A percentile compares a stretch with the other conserved stretches of the same genome.
These are phyloP conservation scores for Podospora sp. DNA, from an alignment of 495 filamentous ascomycete species.

Conservation along the genomic window DNA sequence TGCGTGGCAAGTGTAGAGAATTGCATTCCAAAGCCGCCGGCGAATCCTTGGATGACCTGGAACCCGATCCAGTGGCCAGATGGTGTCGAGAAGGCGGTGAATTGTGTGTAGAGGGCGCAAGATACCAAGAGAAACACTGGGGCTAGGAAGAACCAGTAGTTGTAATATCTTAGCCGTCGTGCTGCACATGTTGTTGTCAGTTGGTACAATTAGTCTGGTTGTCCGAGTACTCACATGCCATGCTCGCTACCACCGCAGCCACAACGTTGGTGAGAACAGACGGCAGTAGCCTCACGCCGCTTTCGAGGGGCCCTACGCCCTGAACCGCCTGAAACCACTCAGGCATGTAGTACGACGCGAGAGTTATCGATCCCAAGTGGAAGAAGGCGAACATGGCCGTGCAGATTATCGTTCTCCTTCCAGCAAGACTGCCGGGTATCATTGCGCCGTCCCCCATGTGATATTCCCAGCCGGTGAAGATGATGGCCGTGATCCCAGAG, in stretches of 20 bases:
- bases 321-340: constrained; percentile 66
- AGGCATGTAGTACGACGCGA: constrained; percentile 56
- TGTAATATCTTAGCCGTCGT: constrained; percentile 22
- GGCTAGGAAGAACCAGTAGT: constrained; percentile 25
- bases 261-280: constrained; percentile 39
- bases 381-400: constrained; percentile 24
- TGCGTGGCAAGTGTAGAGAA: constrained; percentile 30
- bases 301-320: constrained; percentile 45
- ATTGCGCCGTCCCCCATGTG: constrained; percentile 66
- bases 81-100: constrained; percentile 37
- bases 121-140: constrained; percentile 20
- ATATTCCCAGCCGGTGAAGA: constrained; percentile 60
- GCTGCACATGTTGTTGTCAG: constrained; percentile 9
- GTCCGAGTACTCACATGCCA: constrained; percentile 4
- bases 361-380: constrained; percentile 27
- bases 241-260: background rate
- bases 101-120: constrained; percentile 41
- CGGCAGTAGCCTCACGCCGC: constrained; percentile 51
- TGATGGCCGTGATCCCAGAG: constrained; percentile 57
- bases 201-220: background rate
- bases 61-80: constrained; percentile 52
- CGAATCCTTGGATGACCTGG: constrained; percentile 51
- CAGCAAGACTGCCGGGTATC: constrained; percentile 46
- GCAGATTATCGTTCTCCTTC: constrained; percentile 19
- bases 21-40: constrained; percentile 47